phyloP scores from a whole-genome alignment of 2,329 filamentous ascomycete genomes.

The Pseudogymnoascus pannorum region DNA sequence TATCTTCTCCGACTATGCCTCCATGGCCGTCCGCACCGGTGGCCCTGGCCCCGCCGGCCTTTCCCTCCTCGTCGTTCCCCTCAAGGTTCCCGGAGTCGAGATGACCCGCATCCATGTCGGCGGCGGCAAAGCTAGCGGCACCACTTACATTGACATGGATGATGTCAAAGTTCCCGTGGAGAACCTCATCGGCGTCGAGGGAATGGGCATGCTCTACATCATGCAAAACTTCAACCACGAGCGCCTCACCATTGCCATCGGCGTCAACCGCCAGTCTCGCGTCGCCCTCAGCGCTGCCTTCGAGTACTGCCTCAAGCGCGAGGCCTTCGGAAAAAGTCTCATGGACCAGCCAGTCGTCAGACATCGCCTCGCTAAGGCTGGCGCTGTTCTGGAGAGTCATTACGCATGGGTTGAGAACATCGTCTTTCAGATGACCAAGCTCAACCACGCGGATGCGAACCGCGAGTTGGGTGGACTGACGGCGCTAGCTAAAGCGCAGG shows the following conservation, averaged over 20 bases:
- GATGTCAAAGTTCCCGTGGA: conserved; percentile 64
- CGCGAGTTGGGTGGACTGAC: conserved; percentile 63
- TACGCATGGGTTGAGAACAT: conserved; percentile 69
- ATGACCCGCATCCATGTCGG: conserved; percentile 62
- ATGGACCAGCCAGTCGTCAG: conserved; percentile 70
- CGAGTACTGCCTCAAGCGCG: conserved; percentile 56
- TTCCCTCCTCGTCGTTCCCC: conserved; percentile 60
- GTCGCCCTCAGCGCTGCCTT: conserved; percentile 54
- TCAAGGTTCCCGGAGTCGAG: conserved; percentile 60
- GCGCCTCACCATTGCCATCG: conserved; percentile 58
- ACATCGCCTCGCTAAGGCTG: conserved; percentile 62
- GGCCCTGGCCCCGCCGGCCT: conserved; percentile 54
- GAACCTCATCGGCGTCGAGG: conserved; percentile 64
- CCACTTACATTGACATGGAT: conserved; percentile 69
- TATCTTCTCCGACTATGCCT: conserved; percentile 60
- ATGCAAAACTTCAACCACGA: conserved; percentile 81
- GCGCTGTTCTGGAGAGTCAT: conserved; percentile 59
- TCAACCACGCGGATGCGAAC: conserved; percentile 52
- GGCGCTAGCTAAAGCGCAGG: conserved; percentile 64
- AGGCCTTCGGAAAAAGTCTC: conserved; percentile 60
- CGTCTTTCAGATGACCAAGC: conserved; percentile 57
- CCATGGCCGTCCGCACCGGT: conserved; percentile 68
- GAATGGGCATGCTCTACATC: conserved; percentile 64
- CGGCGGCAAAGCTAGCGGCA: conserved; percentile 59
- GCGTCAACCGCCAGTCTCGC: conserved; percentile 53